A percentile compares a stretch with the other conserved stretches of the same genome.
These are phyloP conservation scores for Urostyla sp. DNA, from an alignment of 73 alveolate genomes.

Conservation along the genomic window DNA sequence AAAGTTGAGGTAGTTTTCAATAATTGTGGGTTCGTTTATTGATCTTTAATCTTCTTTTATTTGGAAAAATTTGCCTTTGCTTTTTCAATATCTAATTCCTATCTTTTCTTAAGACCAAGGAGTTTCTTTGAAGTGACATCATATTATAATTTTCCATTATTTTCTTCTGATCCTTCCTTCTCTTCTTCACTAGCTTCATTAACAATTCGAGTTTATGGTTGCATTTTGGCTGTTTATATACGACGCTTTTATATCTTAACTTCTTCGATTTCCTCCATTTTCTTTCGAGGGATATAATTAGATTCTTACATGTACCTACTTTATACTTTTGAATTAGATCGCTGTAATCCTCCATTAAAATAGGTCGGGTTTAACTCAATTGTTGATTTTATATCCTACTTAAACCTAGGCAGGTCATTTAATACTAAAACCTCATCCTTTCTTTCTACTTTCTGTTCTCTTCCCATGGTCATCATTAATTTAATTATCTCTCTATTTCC, in stretches of 20 bases:
- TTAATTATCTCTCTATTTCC: conserved; percentile 33
- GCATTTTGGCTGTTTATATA: neutral
- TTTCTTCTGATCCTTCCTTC: neutral
- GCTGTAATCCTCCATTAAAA: conserved; percentile 5
- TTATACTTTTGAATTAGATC: neutral
- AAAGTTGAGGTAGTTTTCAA: neutral
- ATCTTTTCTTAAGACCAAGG: conserved; percentile 21
- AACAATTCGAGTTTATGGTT: neutral
- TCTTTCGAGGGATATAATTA: neutral
- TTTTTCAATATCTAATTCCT: conserved; percentile 15
- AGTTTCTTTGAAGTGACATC: neutral
- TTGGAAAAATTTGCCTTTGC: neutral
- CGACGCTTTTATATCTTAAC: conserved; percentile 22
- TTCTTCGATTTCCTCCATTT: neutral
- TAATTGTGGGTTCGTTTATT: neutral
- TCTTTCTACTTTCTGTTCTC: conserved; percentile 24
- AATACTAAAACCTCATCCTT: conserved; percentile 26
- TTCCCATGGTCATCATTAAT: conserved; percentile 43
- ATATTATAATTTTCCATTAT: neutral
- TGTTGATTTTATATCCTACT: conserved; percentile 19
- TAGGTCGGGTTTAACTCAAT: conserved; percentile 19
- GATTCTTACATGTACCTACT: conserved; percentile 42
- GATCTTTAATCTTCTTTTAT: conserved; percentile 16
- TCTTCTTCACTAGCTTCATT: neutral
- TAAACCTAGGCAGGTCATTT: conserved; percentile 44